Conservation (phyloP, 139 green algal genomes). For the Chlorella sp. region DNA sequence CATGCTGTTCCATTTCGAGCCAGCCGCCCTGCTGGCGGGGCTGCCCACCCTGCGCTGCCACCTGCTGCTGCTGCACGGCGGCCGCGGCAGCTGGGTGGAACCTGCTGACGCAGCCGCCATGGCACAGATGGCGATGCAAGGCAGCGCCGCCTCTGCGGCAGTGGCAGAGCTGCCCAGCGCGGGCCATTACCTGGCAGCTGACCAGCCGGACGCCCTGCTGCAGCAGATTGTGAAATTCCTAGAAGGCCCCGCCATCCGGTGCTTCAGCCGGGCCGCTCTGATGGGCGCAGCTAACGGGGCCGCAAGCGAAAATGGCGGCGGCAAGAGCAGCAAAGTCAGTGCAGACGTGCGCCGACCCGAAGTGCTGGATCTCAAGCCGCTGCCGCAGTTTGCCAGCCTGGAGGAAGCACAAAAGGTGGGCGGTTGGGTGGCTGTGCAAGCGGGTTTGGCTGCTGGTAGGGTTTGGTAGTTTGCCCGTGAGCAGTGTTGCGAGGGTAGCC, state of each 20-base stretch:
- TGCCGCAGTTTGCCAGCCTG: slow-evolving; percentile 53
- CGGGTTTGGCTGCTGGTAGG: no score
- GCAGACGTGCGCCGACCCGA: slow-evolving; percentile 38
- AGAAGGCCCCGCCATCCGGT: slow-evolving; percentile 35
- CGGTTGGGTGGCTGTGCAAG: no score
- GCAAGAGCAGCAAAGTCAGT: neutral
- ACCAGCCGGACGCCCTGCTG: slow-evolving; percentile 23
- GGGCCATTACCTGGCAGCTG: slow-evolving; percentile 26
- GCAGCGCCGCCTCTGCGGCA: slow-evolving; percentile 9
- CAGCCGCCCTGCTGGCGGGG: slow-evolving; percentile 1
- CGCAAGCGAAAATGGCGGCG: neutral
- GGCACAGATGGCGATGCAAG: neutral
- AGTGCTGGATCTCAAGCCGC: slow-evolving; percentile 40
- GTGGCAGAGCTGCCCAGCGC: neutral
- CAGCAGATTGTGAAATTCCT: slow-evolving; percentile 39
- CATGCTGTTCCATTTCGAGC: slow-evolving; percentile 40
- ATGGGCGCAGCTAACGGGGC: neutral
- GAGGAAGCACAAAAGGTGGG: slow-evolving; percentile 54
- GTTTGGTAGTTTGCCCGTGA: no score
- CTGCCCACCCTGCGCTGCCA: slow-evolving; percentile 21
- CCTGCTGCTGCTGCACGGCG: slow-evolving; percentile 33
- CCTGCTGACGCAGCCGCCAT: neutral
- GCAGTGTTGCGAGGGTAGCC: no score
- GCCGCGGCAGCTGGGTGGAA: neutral
- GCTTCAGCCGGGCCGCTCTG: slow-evolving; percentile 6